These are phyloP conservation scores for Trichoderma virens DNA, from an alignment of 495 filamentous ascomycete genomes.

Conservation along the genomic window DNA sequence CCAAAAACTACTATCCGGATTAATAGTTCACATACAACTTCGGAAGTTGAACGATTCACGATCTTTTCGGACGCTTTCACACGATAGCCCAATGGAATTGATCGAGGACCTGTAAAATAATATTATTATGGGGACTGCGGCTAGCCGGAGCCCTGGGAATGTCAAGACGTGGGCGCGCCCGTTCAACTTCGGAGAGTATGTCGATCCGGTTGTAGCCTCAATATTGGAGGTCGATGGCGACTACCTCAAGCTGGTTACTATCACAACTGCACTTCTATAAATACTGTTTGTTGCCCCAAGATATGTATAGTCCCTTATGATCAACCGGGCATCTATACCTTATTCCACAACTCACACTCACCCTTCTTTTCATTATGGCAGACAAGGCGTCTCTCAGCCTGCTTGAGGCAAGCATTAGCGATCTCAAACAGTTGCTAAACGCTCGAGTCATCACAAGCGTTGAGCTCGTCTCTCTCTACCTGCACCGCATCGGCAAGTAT, in stretches of 20 bases:
- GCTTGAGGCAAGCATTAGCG: conserved; percentile 39
- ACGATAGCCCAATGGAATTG: background rate
- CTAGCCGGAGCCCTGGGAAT: background rate
- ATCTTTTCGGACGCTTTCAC: background rate
- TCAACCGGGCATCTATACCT: background rate
- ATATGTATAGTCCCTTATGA: background rate
- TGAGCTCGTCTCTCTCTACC: conserved; percentile 45
- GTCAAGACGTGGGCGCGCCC: background rate
- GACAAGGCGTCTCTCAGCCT: background rate
- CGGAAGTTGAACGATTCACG: background rate
- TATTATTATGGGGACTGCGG: background rate
- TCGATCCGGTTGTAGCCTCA: background rate
- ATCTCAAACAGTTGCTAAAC: conserved; percentile 36
- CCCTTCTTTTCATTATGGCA: background rate
- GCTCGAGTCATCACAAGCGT: conserved; percentile 29
- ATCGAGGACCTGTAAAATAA: background rate
- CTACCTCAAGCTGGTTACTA: background rate
- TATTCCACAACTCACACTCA: background rate
- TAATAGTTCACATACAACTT: background rate
- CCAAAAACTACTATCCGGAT: too few relatives aligned
- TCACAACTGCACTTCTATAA: background rate
- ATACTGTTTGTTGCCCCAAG: background rate
- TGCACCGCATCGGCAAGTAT: conserved; percentile 32
- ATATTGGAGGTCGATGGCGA: background rate
- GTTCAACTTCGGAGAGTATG: background rate